Evolutionary conservation across 805 yeast genomes (phyloP).

Genomic region (Nakazawaea peltata): DNA sequence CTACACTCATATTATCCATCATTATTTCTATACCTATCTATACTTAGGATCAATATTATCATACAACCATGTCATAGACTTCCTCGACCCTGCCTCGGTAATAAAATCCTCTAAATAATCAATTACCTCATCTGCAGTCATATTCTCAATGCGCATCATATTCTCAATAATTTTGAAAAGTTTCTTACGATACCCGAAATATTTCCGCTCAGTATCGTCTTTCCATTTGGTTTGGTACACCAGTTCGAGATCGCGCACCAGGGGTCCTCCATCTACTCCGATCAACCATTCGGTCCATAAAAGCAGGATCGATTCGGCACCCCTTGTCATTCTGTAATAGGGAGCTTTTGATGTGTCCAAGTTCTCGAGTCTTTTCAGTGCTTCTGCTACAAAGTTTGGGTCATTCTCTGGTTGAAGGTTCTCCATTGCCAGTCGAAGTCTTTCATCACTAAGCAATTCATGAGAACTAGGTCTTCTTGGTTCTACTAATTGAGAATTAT

Average conservation of each 20-base stretch:
- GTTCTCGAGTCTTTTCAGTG: background rate
- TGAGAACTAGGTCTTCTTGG: background rate
- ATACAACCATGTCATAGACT: slow-evolving; percentile 10
- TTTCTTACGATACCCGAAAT: slow-evolving; percentile 9
- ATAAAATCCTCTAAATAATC: slow-evolving; percentile 5
- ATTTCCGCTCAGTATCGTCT: slow-evolving; percentile 12
- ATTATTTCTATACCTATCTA: too few species aligned
- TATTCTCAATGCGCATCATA: slow-evolving; percentile 5
- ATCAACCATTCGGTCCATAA: slow-evolving; percentile 23
- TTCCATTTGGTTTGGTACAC: slow-evolving; percentile 34
- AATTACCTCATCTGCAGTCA: slow-evolving; percentile 5
- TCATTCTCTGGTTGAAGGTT: background rate
- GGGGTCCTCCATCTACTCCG: slow-evolving; percentile 32
- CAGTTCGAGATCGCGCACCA: slow-evolving; percentile 29
- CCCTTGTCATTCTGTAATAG: slow-evolving; percentile 4
- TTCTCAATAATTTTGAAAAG: slow-evolving; percentile 7
- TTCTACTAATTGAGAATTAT: background rate
- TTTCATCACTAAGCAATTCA: too few species aligned
- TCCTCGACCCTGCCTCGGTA: background rate
- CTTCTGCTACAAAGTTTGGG: background rate
- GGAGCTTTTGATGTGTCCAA: slow-evolving; percentile 3
- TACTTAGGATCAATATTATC: slow-evolving; percentile 3
- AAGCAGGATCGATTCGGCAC: slow-evolving; percentile 6
- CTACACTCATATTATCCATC: too few species aligned
- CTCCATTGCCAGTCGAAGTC: too few species aligned